Conservation (phyloP, 2,329 filamentous ascomycete genomes). For the Juglanconis sp. region DNA sequence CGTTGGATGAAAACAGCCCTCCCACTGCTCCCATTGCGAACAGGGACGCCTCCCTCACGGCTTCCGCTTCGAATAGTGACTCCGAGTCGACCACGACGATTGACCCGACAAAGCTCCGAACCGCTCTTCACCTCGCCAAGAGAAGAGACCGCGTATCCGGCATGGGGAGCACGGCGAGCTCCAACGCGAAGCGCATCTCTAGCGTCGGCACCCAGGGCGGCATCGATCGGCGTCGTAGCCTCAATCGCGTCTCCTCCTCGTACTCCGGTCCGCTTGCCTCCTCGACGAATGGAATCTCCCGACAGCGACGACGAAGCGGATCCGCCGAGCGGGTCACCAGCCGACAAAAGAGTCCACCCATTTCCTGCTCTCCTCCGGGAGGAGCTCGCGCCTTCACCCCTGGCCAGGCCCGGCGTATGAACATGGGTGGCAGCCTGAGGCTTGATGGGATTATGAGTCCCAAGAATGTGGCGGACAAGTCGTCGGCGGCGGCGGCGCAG, state of each 20-base stretch:
- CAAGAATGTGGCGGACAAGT: conserved; percentile 12
- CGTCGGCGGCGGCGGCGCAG: conserved; percentile 6
- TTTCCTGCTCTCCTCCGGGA: conserved; percentile 46
- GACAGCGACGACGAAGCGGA: conserved; percentile 46
- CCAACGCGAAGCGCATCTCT: conserved; percentile 42
- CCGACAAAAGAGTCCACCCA: conserved; percentile 50
- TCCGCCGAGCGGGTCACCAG: conserved; percentile 31
- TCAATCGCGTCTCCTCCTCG: conserved; percentile 30
- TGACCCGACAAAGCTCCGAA: conserved; percentile 53
- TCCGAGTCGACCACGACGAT: conserved; percentile 46
- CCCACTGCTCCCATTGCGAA: conserved; percentile 34
- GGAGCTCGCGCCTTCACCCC: conserved; percentile 41
- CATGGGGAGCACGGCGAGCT: conserved; percentile 33
- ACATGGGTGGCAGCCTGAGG: conserved; percentile 43
- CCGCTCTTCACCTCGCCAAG: conserved; percentile 52
- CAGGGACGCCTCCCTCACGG: conserved; percentile 31
- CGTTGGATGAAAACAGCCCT: conserved; percentile 52
- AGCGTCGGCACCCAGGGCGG: conserved; percentile 37
- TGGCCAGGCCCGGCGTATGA: conserved; percentile 57
- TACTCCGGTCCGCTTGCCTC: conserved; percentile 45
- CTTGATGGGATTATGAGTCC: conserved; percentile 21
- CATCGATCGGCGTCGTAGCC: conserved; percentile 26
- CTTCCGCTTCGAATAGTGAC: conserved; percentile 40
- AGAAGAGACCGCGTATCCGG: conserved; percentile 39
- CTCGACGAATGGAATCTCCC: conserved; percentile 53